phyloP scores from a whole-genome alignment of 805 yeast genomes.

The Candida nemodendra region DNA sequence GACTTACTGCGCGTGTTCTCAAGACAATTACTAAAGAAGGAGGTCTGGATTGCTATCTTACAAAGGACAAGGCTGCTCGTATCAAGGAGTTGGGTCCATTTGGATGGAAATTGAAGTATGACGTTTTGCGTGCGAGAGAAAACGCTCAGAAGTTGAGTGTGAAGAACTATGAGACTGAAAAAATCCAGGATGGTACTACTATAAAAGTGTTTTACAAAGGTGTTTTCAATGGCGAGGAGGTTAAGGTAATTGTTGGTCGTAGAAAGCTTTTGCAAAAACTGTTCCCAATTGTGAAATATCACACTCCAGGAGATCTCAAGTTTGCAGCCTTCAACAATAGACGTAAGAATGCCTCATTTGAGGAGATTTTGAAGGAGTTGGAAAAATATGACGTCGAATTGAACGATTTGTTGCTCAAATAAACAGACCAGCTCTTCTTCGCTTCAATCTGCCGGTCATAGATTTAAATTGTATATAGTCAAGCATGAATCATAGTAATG shows the following conservation, averaged over 20 bases:
- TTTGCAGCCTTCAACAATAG: slow-evolving; percentile 47
- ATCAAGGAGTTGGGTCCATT: slow-evolving; percentile 87
- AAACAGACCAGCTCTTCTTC: slow-evolving; percentile 1
- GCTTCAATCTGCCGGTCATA: slow-evolving; percentile 2
- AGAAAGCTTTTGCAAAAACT: slow-evolving; percentile 56
- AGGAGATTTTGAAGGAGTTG: slow-evolving; percentile 50
- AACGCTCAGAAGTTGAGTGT: slow-evolving; percentile 39
- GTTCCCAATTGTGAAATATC: slow-evolving; percentile 47
- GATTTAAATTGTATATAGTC: too few relatives aligned
- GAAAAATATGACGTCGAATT: slow-evolving; percentile 43
- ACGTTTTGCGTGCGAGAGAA: slow-evolving; percentile 52
- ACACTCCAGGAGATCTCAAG: slow-evolving; percentile 41
- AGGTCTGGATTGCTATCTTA: slow-evolving; percentile 85
- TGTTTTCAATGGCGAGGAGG: slow-evolving; percentile 38
- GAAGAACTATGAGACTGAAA: slow-evolving; percentile 33
- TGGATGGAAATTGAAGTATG: slow-evolving; percentile 89
- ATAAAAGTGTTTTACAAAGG: slow-evolving; percentile 51
- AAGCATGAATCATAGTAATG: too few relatives aligned
- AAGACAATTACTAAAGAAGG: slow-evolving; percentile 91
- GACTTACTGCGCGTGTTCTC: slow-evolving; percentile 76
- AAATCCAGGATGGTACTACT: slow-evolving; percentile 30
- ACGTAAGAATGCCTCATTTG: slow-evolving; percentile 44
- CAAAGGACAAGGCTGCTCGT: slow-evolving; percentile 86
- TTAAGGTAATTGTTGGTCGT: slow-evolving; percentile 60
- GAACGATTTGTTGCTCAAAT: slow-evolving; percentile 15